Percentiles rank a stretch among this genome's conserved stretches.
These are phyloP conservation scores for Prunus mongolica DNA, from an alignment of 306 rosid species.

Conservation along the genomic window DNA sequence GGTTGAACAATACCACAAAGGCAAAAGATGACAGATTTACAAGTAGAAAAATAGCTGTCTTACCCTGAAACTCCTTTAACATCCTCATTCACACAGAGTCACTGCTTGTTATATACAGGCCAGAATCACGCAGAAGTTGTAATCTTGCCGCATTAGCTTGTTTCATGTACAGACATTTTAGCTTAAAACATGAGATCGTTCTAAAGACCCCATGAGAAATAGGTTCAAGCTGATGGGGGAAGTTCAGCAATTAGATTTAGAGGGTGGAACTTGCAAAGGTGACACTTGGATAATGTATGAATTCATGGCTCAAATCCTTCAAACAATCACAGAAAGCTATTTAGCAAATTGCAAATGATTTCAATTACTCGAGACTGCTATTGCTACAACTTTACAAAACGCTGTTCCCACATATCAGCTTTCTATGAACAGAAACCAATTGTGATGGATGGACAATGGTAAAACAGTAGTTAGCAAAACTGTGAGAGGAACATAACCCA, in stretches of 20 bases:
- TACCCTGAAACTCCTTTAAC: too few species aligned
- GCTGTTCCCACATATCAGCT: conserved; percentile 18
- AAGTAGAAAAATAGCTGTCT: too few species aligned
- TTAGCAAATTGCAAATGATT: background rate
- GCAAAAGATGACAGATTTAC: background rate
- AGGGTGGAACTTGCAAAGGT: too few species aligned
- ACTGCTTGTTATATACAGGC: too few species aligned
- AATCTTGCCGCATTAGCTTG: too few species aligned
- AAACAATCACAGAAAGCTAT: background rate
- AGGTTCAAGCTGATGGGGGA: background rate
- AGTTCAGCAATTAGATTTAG: background rate
- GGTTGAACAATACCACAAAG: background rate
- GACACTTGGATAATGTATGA: background rate
- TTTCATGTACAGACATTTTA: too few species aligned
- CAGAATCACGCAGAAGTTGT: too few species aligned
- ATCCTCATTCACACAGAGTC: too few species aligned
- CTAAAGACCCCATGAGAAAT: too few species aligned
- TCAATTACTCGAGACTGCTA: conserved; percentile 15
- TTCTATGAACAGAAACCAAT: conserved; percentile 28
- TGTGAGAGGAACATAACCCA: conserved; percentile 31
- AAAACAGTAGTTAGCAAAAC: conserved; percentile 47
- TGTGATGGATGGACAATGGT: conserved; percentile 27
- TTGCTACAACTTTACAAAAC: conserved; percentile 30
- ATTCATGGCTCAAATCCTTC: background rate
- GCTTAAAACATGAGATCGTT: too few species aligned